Evolutionary conservation across 2,329 filamentous ascomycete genomes (phyloP).

Genomic region (Ceratocystis destructans): DNA sequence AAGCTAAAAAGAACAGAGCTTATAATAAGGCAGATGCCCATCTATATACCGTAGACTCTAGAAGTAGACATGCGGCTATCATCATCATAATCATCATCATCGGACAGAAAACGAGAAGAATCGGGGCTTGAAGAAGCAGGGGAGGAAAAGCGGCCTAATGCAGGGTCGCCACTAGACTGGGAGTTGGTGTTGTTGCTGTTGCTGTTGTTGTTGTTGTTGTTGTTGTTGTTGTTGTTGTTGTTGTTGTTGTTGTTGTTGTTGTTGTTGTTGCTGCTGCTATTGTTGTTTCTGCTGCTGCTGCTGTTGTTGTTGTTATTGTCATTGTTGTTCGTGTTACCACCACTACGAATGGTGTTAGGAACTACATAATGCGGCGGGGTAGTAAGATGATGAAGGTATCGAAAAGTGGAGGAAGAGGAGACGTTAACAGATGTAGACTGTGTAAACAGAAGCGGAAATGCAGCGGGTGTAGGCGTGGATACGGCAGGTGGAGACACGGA

Average conservation of each 20-base stretch:
- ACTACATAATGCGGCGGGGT: background rate
- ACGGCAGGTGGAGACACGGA: background rate
- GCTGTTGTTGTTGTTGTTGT: background rate
- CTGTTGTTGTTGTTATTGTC: background rate
- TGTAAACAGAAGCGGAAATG: background rate
- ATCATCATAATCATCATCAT: slow-evolving; percentile 3
- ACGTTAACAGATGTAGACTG: background rate
- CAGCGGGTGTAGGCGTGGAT: background rate
- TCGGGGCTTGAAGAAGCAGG: background rate
- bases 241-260: background rate
- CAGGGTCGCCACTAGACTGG: background rate
- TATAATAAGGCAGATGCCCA: background rate
- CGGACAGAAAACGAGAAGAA: background rate
- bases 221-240: too few species aligned
- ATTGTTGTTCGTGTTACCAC: background rate
- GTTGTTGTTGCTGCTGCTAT: too few species aligned
- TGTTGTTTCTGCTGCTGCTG: too few species aligned
- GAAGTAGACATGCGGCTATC: background rate
- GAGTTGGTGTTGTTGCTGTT: background rate
- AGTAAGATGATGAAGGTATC: background rate
- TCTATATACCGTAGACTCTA: background rate
- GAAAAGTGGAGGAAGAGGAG: background rate
- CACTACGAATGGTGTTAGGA: background rate
- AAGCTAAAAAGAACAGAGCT: background rate
- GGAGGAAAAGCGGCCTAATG: background rate